Evolutionary conservation across 345 rosid species (phyloP).

Genomic region (Geranium rotundifolium): DNA sequence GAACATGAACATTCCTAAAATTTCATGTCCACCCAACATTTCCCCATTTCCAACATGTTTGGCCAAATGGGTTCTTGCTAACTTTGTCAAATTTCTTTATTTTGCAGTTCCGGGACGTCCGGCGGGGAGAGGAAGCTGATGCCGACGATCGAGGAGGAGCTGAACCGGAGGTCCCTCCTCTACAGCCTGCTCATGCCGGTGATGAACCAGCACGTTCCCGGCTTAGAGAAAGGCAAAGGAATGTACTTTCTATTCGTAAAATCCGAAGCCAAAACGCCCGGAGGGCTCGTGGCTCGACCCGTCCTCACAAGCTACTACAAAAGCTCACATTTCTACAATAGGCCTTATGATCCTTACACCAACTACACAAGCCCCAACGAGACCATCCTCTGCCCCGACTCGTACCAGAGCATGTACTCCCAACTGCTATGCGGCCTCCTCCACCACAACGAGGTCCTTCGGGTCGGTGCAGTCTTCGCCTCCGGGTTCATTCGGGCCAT

Average conservation of each 20-base stretch:
- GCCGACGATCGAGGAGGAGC: slow-evolving; percentile 70
- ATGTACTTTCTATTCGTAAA: slow-evolving; percentile 68
- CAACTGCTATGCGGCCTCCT: slow-evolving; percentile 70
- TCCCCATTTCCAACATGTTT: too few relatives aligned
- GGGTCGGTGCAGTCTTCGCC: slow-evolving; percentile 79
- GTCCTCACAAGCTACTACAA: slow-evolving; percentile 70
- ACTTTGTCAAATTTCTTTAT: too few relatives aligned
- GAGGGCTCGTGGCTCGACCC: slow-evolving; percentile 65
- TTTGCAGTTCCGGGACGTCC: slow-evolving; percentile 85
- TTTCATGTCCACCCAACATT: too few relatives aligned
- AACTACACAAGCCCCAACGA: slow-evolving; percentile 81
- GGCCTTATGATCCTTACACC: slow-evolving; percentile 61
- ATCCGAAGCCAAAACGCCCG: slow-evolving; percentile 59
- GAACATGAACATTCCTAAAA: too few relatives aligned
- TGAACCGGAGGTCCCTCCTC: slow-evolving; percentile 48
- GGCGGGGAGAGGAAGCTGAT: slow-evolving; percentile 76
- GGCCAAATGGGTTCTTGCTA: too few relatives aligned
- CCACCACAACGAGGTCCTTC: slow-evolving; percentile 51
- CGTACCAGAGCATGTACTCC: slow-evolving; percentile 76
- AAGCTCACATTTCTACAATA: slow-evolving; percentile 49
- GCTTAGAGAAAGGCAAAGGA: slow-evolving; percentile 67
- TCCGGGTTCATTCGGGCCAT: slow-evolving; percentile 76
- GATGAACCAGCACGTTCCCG: slow-evolving; percentile 59
- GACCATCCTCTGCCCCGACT: slow-evolving; percentile 61
- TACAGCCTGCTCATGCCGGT: slow-evolving; percentile 72